Conservation (phyloP, 2,329 filamentous ascomycete species). For the Scedosporium minutisporum region DNA sequence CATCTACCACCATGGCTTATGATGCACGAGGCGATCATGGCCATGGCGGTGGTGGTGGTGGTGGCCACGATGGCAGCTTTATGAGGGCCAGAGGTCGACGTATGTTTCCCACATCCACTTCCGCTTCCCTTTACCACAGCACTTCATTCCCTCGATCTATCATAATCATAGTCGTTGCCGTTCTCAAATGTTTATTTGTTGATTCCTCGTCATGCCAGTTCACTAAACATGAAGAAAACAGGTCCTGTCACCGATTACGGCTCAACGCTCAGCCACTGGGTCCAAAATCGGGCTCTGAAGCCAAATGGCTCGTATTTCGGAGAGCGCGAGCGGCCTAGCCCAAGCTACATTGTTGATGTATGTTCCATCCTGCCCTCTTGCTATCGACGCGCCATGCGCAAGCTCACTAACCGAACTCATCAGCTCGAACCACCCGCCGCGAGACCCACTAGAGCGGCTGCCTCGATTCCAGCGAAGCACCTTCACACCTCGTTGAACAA, state of each 20-base stretch:
- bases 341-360: slow-evolving; percentile 85
- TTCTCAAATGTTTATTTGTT: neutral
- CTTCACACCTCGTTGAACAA: slow-evolving; percentile 98
- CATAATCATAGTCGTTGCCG: neutral
- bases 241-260: slow-evolving; percentile 91
- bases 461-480: slow-evolving; percentile 88
- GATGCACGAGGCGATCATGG: slow-evolving; percentile 43
- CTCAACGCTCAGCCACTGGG: slow-evolving; percentile 83
- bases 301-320: slow-evolving; percentile 63
- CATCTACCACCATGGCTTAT: slow-evolving; percentile 35
- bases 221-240: slow-evolving; percentile 23
- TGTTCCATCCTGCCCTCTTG: slow-evolving; percentile 20
- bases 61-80: slow-evolving; percentile 33
- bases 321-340: slow-evolving; percentile 74
- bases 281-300: slow-evolving; percentile 61
- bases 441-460: slow-evolving; percentile 62
- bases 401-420: neutral
- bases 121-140: neutral
- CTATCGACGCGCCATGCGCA: neutral
- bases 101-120: slow-evolving; percentile 23
- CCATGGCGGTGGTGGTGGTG: slow-evolving; percentile 19
- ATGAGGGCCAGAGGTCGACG: slow-evolving; percentile 41
- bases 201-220: neutral
- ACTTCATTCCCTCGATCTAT: no score
- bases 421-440: slow-evolving; percentile 83